phyloP scores from a whole-genome alignment of 768 basidiomycete genomes.

The Mycena capillaripes region DNA sequence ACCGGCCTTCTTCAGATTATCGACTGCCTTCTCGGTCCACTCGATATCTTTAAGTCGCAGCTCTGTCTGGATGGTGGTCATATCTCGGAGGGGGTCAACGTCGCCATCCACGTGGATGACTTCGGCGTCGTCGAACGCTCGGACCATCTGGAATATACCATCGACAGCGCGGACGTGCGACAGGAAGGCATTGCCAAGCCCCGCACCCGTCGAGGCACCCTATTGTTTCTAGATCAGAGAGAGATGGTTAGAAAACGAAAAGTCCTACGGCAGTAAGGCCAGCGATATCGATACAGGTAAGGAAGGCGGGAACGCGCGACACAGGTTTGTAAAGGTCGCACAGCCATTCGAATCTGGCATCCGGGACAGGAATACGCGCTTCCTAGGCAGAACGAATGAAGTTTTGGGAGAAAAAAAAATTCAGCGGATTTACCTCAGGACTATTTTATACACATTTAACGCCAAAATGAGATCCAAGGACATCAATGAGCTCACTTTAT shows the following conservation, averaged over 20 bases:
- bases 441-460: conserved; percentile 21
- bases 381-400: conserved; percentile 55
- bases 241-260: not conserved
- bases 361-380: conserved; percentile 96
- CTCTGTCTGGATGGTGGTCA: conserved; percentile 97
- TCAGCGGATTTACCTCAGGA: conserved; percentile 67
- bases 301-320: conserved; percentile 90
- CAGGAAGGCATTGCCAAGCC: conserved; percentile 97
- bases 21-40: conserved; percentile 95
- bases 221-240: conserved; percentile 43
- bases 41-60: conserved; percentile 97
- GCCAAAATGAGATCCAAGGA: conserved; percentile 21
- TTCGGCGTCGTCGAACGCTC: conserved; percentile 99
- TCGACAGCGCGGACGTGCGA: conserved; percentile 98
- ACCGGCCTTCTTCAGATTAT: conserved; percentile 79
- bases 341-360: conserved; percentile 95
- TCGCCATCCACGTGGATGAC: conserved; percentile 99
- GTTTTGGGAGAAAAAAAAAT: not conserved
- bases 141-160: conserved; percentile 98
- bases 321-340: conserved; percentile 91
- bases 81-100: conserved; percentile 94
- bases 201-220: conserved; percentile 98
- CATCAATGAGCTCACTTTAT: conserved; percentile 65
- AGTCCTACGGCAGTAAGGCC: conserved; percentile 89
- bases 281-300: conserved; percentile 99